A percentile compares a stretch with the other conserved stretches of the same genome.
These are phyloP conservation scores for Calocybe indica DNA, from an alignment of 768 basidiomycete genomes.

Conservation along the genomic window DNA sequence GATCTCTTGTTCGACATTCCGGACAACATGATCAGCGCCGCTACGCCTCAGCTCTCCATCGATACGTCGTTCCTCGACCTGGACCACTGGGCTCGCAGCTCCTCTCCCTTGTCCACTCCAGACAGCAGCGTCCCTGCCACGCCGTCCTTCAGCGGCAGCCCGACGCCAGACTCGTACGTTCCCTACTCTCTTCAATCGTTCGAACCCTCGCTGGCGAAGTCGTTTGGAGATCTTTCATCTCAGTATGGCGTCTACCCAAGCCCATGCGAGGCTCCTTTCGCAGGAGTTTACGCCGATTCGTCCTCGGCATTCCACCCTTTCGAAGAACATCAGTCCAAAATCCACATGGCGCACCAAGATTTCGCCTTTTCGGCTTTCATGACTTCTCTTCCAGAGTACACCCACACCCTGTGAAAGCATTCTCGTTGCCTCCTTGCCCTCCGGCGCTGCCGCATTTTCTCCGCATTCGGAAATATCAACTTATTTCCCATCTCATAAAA, in stretches of 20 bases:
- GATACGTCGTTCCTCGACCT: constrained; percentile 29
- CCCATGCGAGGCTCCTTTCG: constrained; percentile 11
- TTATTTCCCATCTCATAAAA: neutral
- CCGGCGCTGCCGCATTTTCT: neutral
- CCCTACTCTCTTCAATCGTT: constrained; percentile 24
- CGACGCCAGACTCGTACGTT: constrained; percentile 20
- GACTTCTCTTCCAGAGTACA: constrained; percentile 25
- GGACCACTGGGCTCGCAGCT: constrained; percentile 37
- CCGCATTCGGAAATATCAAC: neutral
- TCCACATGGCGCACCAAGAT: constrained; percentile 20
- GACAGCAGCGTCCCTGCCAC: constrained; percentile 33
- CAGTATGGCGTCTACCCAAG: constrained; percentile 13
- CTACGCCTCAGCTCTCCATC: constrained; percentile 27
- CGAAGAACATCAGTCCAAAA: constrained; percentile 12
- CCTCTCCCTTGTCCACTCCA: constrained; percentile 33
- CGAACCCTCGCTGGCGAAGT: constrained; percentile 23
- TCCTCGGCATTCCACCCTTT: constrained; percentile 17
- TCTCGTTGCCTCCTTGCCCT: constrained; percentile 3
- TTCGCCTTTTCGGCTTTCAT: constrained; percentile 32
- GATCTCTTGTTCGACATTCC: constrained; percentile 6
- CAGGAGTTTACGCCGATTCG: constrained; percentile 8
- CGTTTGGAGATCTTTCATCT: constrained; percentile 16
- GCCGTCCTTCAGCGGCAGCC: constrained; percentile 26
- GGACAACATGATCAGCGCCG: neutral
- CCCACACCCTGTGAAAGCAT: constrained; percentile 9